Evolutionary conservation across 2,329 filamentous ascomycete species (phyloP), one percentile per base, ranked within the genome.

Genomic region (Chrysoporthe austroafricana): DNA sequence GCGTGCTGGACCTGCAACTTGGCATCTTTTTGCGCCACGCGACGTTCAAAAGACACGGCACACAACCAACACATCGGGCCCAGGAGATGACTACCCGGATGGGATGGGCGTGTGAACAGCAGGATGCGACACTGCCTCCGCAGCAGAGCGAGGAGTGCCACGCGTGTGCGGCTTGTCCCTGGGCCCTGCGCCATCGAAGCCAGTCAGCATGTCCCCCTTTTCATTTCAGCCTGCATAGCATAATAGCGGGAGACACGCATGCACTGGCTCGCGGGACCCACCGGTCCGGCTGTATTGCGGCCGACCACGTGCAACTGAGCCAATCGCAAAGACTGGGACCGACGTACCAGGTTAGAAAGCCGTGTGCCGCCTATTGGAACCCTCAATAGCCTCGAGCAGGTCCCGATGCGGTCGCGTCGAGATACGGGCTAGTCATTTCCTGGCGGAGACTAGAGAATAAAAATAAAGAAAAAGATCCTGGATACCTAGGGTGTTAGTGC

Each of bases 221-320:
- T 34, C 21, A 54, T 54, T 54, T 54, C 50, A 54, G 50, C 50
- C 50, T 54, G 50, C 54, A 57, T 39, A 36, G 52, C 52, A 18
- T 6, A 32, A 36, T 13, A 39, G 34, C 54, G 54, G 54, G 9
- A 57, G 32, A 57, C 16, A 26, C 34, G 54, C 54, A 57, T 57
- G 34, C 54, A 14, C 34, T 32, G 14, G 8, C 16, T 34, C 54
- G 34, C 32, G 34, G 32, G 54, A 26, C 34, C 54, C 54, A 39
- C 32, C 32, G 16, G 32, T 16, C n/a, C 54, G 18, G 34, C 54
- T 39, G 21, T 54, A 54, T 34, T 54, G 50, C 50, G 39, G 34
- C 54, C 54, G 54, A 34, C 54, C 54, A 57, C 54, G 54, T 57
- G 54, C 54, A 34, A 13, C 18, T 39, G 18, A 39, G 34, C 54